phyloP scores from a whole-genome alignment of 768 basidiomycete genomes.

The Leccinum incarnatum region DNA sequence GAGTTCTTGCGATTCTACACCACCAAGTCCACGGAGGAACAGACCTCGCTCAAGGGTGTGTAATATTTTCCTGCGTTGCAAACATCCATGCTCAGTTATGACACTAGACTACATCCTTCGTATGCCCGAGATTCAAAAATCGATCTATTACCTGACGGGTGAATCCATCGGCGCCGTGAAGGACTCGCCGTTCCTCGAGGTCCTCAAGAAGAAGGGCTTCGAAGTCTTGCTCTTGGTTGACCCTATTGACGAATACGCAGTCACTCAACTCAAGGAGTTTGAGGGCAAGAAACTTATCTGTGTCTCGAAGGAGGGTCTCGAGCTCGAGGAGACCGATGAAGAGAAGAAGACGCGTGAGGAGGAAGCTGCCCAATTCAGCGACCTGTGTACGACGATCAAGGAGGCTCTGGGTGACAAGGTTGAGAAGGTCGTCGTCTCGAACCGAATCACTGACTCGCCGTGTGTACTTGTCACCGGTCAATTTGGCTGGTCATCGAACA shows the following conservation, averaged over 20 bases:
- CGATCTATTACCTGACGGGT: slow-evolving; percentile 99
- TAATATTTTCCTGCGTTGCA: not conserved
- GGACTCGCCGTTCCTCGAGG: slow-evolving; percentile 98
- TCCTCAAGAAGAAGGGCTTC: slow-evolving; percentile 99
- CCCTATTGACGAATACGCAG: slow-evolving; percentile 98
- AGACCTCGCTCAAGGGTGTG: slow-evolving; percentile 88
- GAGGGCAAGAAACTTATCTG: slow-evolving; percentile 97
- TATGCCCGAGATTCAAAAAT: slow-evolving; percentile 98
- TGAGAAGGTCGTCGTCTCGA: slow-evolving; percentile 97
- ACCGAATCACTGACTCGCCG: slow-evolving; percentile 96
- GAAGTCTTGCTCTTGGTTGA: slow-evolving; percentile 97
- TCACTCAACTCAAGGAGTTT: slow-evolving; percentile 99
- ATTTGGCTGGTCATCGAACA: slow-evolving; percentile 99
- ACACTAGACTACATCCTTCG: slow-evolving; percentile 93
- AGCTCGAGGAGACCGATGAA: slow-evolving; percentile 98
- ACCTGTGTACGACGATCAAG: slow-evolving; percentile 93
- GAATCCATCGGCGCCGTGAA: slow-evolving; percentile 88
- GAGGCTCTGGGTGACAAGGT: slow-evolving; percentile 99
- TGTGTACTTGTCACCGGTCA: slow-evolving; percentile 98
- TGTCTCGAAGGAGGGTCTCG: slow-evolving; percentile 98
- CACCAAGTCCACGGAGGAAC: slow-evolving; percentile 89
- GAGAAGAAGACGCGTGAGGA: slow-evolving; percentile 92
- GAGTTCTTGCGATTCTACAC: slow-evolving; percentile 99
- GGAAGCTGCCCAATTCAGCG: slow-evolving; percentile 77
- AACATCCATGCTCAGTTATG: not conserved